Percentiles rank a stretch among this genome's conserved stretches.
Conservation (phyloP, 768 basidiomycete species). For the Mycena rebaudengoi region DNA sequence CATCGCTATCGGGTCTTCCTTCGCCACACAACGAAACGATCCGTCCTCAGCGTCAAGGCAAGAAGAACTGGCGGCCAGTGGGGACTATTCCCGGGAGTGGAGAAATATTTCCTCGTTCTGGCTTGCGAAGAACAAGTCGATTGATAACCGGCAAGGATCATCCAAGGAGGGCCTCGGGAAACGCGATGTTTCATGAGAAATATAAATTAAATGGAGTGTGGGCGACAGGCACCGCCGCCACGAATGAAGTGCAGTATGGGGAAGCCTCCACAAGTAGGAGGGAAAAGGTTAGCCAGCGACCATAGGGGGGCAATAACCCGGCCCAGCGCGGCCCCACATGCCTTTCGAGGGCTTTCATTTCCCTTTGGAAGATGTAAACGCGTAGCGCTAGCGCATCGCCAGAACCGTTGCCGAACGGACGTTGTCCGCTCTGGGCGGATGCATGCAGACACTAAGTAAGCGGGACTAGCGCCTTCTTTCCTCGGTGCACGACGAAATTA, state of each 20-base stretch:
- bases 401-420: conserved; percentile 15
- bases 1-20: too few relatives aligned
- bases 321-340: conserved; percentile 8
- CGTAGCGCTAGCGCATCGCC: conserved; percentile 17
- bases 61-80: background rate
- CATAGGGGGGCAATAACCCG: conserved; percentile 9
- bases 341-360: conserved; percentile 15
- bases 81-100: background rate
- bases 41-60: background rate
- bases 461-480: conserved; percentile 1
- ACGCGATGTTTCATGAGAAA: conserved; percentile 7
- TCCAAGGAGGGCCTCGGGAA: conserved; percentile 24
- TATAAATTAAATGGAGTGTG: background rate
- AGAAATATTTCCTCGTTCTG: conserved; percentile 4
- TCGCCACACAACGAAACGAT: too few relatives aligned
- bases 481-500: conserved; percentile 13
- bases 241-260: conserved; percentile 5
- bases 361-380: conserved; percentile 15
- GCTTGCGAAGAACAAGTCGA: background rate
- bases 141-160: background rate
- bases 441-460: conserved; percentile 8
- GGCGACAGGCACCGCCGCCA: conserved; percentile 10
- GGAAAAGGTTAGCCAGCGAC: conserved; percentile 12
- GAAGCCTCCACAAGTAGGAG: conserved; percentile 9
- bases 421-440: conserved; percentile 17